phyloP scores from a whole-genome alignment of 2,329 filamentous ascomycete species.

The Berkeleyomyces rouxiae region DNA sequence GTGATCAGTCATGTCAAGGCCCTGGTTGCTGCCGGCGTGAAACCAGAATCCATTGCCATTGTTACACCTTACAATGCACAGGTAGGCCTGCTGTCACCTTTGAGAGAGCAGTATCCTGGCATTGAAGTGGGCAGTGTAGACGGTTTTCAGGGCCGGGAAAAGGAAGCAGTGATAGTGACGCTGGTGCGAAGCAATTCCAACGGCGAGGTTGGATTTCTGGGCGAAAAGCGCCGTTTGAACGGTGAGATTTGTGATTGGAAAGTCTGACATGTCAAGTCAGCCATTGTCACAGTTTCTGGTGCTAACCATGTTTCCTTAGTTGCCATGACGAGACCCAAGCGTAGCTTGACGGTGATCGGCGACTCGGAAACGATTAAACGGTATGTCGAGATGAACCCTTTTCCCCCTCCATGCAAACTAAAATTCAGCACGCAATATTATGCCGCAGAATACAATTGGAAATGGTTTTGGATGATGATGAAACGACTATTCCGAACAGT shows the following conservation, averaged over 20 bases:
- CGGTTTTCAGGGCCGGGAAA: constrained; percentile 92
- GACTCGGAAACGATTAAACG: constrained; percentile 84
- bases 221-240: constrained; percentile 80
- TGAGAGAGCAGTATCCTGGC: constrained; percentile 68
- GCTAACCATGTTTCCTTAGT: constrained; percentile 40
- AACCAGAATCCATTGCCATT: constrained; percentile 72
- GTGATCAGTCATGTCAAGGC: constrained; percentile 61
- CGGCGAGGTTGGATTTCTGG: constrained; percentile 81
- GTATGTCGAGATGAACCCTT: constrained; percentile 36
- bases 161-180: constrained; percentile 85
- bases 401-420: background rate
- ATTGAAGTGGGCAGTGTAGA: constrained; percentile 94
- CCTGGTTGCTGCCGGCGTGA: constrained; percentile 65
- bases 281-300: background rate
- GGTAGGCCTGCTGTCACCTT: constrained; percentile 59
- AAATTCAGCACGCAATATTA: background rate
- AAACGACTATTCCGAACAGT: background rate
- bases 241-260: constrained; percentile 37
- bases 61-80: constrained; percentile 95
- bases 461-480: background rate
- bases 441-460: background rate
- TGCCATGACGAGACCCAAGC: constrained; percentile 87
- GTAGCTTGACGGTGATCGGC: constrained; percentile 78
- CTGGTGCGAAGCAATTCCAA: constrained; percentile 83
- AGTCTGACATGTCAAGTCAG: background rate